These are phyloP conservation scores for Kuraishia ogatae DNA, from an alignment of 805 yeast genomes.

Conservation along the genomic window DNA sequence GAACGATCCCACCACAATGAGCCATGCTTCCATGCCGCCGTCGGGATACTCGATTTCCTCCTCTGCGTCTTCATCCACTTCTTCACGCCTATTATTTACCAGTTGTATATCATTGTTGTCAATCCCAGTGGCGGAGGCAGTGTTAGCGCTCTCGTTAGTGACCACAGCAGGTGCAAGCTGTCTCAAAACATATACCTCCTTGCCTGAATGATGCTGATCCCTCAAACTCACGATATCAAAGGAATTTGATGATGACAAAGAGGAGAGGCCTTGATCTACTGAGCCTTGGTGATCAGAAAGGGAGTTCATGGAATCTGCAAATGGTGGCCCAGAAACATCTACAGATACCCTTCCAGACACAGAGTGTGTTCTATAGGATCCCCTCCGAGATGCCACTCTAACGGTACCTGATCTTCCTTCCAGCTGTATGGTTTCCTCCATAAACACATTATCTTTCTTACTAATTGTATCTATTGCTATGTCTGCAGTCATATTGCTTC, in stretches of 20 bases:
- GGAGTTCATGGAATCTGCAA: not conserved
- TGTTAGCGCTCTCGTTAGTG: not conserved
- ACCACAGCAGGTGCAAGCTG: not conserved
- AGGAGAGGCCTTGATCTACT: not conserved
- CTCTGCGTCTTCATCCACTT: constrained; percentile 3
- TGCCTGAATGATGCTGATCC: constrained; percentile 1
- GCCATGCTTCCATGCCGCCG: constrained; percentile 51
- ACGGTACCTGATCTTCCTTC: not conserved
- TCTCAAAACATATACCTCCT: not conserved
- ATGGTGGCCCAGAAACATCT: not conserved
- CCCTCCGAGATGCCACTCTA: not conserved
- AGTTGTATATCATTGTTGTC: not conserved
- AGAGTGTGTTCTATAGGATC: not conserved
- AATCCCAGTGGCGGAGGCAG: not conserved
- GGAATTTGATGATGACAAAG: not conserved
- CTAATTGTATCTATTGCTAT: not conserved
- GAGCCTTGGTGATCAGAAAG: not conserved
- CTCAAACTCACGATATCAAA: not conserved
- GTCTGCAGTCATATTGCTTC: not conserved
- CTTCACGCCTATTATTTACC: not conserved
- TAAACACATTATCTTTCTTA: not conserved
- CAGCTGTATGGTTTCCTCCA: not conserved
- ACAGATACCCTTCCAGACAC: not conserved
- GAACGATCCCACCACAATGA: constrained; percentile 49
- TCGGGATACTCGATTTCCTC: constrained; percentile 35